Evolutionary conservation across 257 asterid species (phyloP), one percentile per base, ranked within the genome.

Genomic region (Plantago ovata): DNA sequence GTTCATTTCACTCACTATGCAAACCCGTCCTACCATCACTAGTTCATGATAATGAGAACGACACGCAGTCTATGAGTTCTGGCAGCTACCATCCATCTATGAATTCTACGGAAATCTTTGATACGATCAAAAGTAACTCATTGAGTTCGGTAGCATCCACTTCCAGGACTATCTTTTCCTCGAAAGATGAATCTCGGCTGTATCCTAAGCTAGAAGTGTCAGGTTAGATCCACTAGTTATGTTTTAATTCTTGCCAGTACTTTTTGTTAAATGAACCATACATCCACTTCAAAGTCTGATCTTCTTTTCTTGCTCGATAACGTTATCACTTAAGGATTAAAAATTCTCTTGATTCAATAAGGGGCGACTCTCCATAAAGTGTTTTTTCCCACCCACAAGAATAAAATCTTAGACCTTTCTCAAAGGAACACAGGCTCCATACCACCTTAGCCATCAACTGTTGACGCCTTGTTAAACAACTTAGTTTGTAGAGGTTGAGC

Each of bases 11-110:
- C 74, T 82, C 89, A 10, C 55, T 78, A 59, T 70, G 73, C 16
- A 88, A 82, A 67, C 55, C 61, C 50, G 94, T 88, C 15, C 72
- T 82, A 19, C 66, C 71, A 42, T 62, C 70, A 36, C 66, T 77
- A 53, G 64, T 43, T 60, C 56, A 65, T 44, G 64, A 69, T 64
- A 69, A 43, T 53, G 88, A 79, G 28, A 73, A 38, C 42, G 53
- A 33, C 23, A 82, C 80, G 64, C 80, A 71, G 64, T 61, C 75
- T 13, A 58, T 46, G 43, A 52, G 43, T 41, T 58, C 81, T 28
- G 24, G 48, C 41, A 76, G 62, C 74, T 9, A 64, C 47, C 47
- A 69, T 42, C 61, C 66, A 46, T 63, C 75, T 9, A 28, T 38
- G 70, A 55, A 51, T 60, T 79, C 89, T 42, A 9, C 8, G 40